phyloP scores from a whole-genome alignment of 2,329 filamentous ascomycete species.

The Pyrenochaeta sp. region DNA sequence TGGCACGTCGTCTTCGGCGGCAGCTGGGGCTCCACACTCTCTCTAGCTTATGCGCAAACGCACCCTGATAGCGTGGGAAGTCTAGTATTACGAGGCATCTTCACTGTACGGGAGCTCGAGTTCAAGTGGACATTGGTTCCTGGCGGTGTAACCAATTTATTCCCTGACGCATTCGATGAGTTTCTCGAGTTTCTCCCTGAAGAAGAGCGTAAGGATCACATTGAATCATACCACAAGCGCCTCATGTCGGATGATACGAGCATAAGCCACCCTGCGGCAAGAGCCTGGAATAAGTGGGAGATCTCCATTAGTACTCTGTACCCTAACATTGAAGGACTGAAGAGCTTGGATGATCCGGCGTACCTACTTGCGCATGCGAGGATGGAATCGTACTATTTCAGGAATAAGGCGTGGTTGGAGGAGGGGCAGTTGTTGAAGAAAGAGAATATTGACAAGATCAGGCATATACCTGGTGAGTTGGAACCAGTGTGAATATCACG shows the following conservation, averaged over 20 bases:
- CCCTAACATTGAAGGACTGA: slow-evolving; percentile 22
- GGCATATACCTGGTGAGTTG: slow-evolving; percentile 43
- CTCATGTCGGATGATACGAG: slow-evolving; percentile 46
- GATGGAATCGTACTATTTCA: slow-evolving; percentile 56
- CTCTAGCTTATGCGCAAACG: slow-evolving; percentile 55
- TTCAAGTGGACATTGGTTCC: slow-evolving; percentile 47
- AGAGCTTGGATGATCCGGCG: slow-evolving; percentile 40
- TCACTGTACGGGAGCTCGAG: slow-evolving; percentile 49
- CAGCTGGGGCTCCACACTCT: slow-evolving; percentile 58
- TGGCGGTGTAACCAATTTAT: slow-evolving; percentile 43
- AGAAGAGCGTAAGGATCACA: slow-evolving; percentile 49
- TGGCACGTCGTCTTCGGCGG: slow-evolving; percentile 59
- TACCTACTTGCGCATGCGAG: slow-evolving; percentile 50
- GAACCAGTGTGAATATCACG: neutral
- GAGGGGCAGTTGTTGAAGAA: slow-evolving; percentile 52
- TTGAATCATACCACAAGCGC: slow-evolving; percentile 52
- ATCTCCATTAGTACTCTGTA: slow-evolving; percentile 41
- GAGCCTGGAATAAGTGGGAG: slow-evolving; percentile 50
- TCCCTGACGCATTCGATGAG: slow-evolving; percentile 52
- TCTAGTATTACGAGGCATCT: slow-evolving; percentile 56
- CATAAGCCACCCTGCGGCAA: slow-evolving; percentile 42
- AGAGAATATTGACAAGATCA: slow-evolving; percentile 47
- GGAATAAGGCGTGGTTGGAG: slow-evolving; percentile 52
- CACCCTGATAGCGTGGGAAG: slow-evolving; percentile 51
- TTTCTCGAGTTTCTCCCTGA: slow-evolving; percentile 49